Conservation (phyloP, 495 filamentous ascomycete species). For the Penicillium taxi region DNA sequence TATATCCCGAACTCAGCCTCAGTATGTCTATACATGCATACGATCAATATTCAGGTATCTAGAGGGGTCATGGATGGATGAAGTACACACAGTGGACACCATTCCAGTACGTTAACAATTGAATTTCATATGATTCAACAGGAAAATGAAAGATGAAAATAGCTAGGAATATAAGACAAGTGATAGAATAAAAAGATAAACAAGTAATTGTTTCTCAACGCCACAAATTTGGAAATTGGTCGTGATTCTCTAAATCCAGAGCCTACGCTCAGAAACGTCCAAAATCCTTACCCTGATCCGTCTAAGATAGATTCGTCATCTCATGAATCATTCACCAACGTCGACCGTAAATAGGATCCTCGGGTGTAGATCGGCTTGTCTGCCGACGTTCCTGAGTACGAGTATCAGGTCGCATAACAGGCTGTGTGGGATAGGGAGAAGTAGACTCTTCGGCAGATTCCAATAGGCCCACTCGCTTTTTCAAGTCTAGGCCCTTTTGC, state of each 20-base stretch:
- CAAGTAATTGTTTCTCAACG: constrained; percentile 4
- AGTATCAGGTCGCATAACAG: constrained; percentile 13
- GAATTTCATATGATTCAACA: too few species aligned
- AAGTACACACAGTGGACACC: too few species aligned
- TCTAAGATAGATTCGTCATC: constrained; percentile 3
- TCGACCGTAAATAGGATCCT: constrained; percentile 40
- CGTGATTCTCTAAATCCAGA: too few species aligned
- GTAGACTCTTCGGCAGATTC: constrained; percentile 15
- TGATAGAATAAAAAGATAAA: background rate
- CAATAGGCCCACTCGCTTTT: constrained; percentile 22
- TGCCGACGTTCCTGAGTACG: constrained; percentile 23
- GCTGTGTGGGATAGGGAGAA: constrained; percentile 9
- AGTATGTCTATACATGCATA: too few species aligned
- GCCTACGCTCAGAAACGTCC: constrained; percentile 1
- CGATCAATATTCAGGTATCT: too few species aligned
- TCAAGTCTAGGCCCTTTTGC: constrained; percentile 26
- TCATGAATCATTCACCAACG: constrained; percentile 30
- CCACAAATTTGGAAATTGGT: too few species aligned
- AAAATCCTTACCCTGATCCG: background rate
- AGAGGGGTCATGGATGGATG: too few species aligned
- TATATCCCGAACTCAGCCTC: constrained; percentile 9
- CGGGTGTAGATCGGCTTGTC: constrained; percentile 18
- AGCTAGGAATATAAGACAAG: background rate
- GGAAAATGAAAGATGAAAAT: background rate
- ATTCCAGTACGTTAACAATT: too few species aligned